Evolutionary conservation across 345 rosid species (phyloP).

Genomic region (Nephelium lappaceum): DNA sequence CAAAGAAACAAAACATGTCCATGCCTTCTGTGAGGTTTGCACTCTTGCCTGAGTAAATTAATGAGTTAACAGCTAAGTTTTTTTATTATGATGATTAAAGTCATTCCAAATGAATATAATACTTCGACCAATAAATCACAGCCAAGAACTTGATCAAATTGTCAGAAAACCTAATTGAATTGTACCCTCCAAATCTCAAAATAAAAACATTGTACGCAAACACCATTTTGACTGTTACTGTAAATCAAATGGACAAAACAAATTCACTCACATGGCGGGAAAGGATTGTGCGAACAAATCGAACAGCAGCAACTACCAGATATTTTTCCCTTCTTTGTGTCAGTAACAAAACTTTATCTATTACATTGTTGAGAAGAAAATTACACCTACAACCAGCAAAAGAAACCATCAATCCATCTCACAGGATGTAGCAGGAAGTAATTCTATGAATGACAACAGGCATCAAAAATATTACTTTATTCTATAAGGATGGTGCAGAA

Average conservation of each 20-base stretch:
- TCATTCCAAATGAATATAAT: conserved; percentile 8
- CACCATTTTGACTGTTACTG: neutral
- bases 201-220: neutral
- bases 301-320: conserved; percentile 90
- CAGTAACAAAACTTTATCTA: conserved; percentile 84
- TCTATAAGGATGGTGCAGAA: conserved; percentile 88
- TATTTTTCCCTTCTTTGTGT: conserved; percentile 87
- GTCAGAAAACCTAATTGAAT: neutral
- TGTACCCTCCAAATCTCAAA: neutral
- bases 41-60: neutral
- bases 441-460: conserved; percentile 14
- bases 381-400: conserved; percentile 66
- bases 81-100: neutral
- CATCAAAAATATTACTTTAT: conserved; percentile 64
- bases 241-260: conserved; percentile 11
- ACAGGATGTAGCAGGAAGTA: conserved; percentile 20
- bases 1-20: neutral
- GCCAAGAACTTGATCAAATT: neutral
- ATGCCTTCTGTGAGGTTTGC: neutral
- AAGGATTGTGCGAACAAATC: conserved; percentile 91
- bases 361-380: conserved; percentile 78
- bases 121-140: conserved; percentile 1
- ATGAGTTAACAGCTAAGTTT: neutral
- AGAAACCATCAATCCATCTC: conserved; percentile 17
- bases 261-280: conserved; percentile 70